phyloP scores from a whole-genome alignment of 2,329 filamentous ascomycete genomes.

The Colletotrichum shisoi region DNA sequence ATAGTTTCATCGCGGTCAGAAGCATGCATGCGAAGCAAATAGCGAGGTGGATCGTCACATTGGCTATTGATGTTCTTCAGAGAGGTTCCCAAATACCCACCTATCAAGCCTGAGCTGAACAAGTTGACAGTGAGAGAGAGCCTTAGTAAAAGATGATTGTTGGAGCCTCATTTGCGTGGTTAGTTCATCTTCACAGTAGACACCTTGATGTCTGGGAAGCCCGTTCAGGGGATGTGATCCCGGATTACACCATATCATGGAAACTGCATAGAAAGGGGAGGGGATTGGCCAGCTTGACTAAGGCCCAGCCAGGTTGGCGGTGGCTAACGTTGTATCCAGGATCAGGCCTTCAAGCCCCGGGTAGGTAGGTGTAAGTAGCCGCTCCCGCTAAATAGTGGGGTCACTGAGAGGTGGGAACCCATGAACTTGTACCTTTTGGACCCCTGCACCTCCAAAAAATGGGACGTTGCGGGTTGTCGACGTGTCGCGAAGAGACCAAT shows the following conservation, averaged over 20 bases:
- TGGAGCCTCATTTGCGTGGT: background rate
- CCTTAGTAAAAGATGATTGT: background rate
- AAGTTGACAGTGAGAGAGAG: background rate
- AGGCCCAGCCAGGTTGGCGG: background rate
- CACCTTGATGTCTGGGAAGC: background rate
- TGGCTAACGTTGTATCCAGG: background rate
- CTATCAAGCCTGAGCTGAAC: background rate
- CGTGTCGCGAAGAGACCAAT: slow-evolving; percentile 16
- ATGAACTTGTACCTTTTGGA: background rate
- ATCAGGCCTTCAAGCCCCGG: background rate
- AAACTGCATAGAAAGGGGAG: background rate
- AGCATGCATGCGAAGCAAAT: background rate
- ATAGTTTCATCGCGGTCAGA: background rate
- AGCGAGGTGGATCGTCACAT: background rate
- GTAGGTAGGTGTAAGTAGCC: slow-evolving; percentile 10
- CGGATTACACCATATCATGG: background rate
- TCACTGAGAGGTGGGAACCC: background rate
- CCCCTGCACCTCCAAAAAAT: slow-evolving; percentile 6
- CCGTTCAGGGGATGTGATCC: background rate
- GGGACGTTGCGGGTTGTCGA: slow-evolving; percentile 2
- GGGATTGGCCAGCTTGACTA: background rate
- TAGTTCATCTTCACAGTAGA: background rate
- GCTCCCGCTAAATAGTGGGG: slow-evolving; percentile 2
- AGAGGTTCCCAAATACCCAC: background rate
- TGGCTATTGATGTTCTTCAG: background rate